Evolutionary conservation across 176 grass and related monocot genomes (phyloP).

Genomic region (Tillandsia leiboldiana): DNA sequence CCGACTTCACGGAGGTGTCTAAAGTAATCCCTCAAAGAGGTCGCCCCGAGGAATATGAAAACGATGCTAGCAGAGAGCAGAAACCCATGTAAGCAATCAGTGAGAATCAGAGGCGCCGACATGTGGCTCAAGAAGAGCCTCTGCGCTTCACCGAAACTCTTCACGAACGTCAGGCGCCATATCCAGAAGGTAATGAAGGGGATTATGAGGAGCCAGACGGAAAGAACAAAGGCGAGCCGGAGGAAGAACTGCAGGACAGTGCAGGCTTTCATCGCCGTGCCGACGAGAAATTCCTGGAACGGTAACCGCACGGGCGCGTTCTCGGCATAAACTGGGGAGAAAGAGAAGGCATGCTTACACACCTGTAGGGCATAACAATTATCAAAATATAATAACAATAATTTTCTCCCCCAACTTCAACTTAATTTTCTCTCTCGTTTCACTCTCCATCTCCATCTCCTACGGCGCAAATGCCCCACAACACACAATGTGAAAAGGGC

Average conservation of each 20-base stretch:
- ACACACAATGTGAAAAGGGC: no score
- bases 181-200: constrained; percentile 99
- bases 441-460: no score
- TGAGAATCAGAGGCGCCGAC: constrained; percentile 75
- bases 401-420: no score
- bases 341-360: constrained; percentile 96
- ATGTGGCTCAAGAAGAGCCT: constrained; percentile 90
- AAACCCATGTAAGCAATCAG: constrained; percentile 93
- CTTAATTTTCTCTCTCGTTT: no score
- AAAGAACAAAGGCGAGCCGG: constrained; percentile 89
- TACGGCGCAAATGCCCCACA: no score
- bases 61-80: constrained; percentile 94
- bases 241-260: constrained; percentile 85
- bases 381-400: not conserved
- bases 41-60: constrained; percentile 97
- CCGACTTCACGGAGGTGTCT: constrained; percentile 89
- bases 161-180: constrained; percentile 84
- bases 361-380: constrained; percentile 45
- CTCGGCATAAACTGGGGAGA: constrained; percentile 78
- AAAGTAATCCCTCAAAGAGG: constrained; percentile 93
- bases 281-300: constrained; percentile 91
- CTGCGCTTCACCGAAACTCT: constrained; percentile 89
- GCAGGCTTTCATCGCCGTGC: constrained; percentile 89
- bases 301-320: constrained; percentile 79
- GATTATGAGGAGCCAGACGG: constrained; percentile 98